Evolutionary conservation across 805 yeast species (phyloP), one percentile per base, ranked within the genome.

Genomic region (Teunomyces atbi): DNA sequence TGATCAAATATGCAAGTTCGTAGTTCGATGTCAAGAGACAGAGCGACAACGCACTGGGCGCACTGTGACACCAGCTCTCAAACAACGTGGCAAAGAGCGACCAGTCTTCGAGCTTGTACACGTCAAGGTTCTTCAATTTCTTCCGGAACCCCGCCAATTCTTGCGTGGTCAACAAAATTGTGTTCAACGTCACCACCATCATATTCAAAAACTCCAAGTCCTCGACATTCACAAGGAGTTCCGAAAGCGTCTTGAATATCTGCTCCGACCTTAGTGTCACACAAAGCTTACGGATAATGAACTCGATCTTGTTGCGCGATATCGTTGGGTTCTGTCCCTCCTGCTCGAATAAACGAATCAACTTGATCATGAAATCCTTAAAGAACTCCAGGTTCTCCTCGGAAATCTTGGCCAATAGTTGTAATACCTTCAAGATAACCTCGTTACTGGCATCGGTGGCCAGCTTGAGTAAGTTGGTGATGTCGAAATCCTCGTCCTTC

Each of bases 11-110:
- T 0, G 96, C 94, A 49, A 91, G 74, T 59, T 89, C 94, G 62
- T 94, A 92, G 45, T 89, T 87, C 45, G 91, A 91, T 0, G 97
- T 86, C 11, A 92, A 70, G 32, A 94, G 71, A 56, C 97, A 90
- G 16, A 94, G 73, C 1, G 96, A 83, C 35, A 94, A 69, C 0
- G 91, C 87, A 4, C 97, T 91, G 1, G 95, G 90, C 0, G 96
- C 83, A 60, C 89, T 92, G 50, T 85, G 84, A 53, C 96, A 83
- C 99, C 99, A 94, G 47, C 95, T 83, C 58, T 81, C 83, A 67
- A 92, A 94, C 45, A 94, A 70, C 0, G 84, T 71, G 21, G 86
- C 77, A 61, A 94, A 94, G 34, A 91, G 72, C 18, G 74, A 64
- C 73, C 84, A 81, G 46, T 88, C 94, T 30, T 79, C 82, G 19